Percentiles rank a stretch among this genome's conserved stretches.
Evolutionary conservation across 768 basidiomycete species (phyloP).

Genomic region (Filobasidium floriforme): DNA sequence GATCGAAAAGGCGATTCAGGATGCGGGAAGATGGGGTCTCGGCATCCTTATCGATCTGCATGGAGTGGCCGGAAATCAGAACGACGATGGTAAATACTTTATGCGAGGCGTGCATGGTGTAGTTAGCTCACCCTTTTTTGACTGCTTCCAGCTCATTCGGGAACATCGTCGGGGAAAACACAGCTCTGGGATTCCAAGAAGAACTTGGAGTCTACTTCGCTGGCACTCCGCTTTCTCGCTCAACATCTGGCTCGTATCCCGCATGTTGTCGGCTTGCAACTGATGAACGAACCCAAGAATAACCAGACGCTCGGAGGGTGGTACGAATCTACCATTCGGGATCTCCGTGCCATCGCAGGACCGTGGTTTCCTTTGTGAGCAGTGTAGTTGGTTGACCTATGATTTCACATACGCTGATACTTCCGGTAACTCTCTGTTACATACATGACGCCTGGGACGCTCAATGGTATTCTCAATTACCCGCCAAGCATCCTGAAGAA

Average conservation of each 20-base stretch:
- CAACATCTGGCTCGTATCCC: slow-evolving; percentile 45
- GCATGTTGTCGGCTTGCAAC: slow-evolving; percentile 55
- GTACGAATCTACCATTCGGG: slow-evolving; percentile 57
- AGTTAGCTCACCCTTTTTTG: neutral
- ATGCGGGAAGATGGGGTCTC: slow-evolving; percentile 62
- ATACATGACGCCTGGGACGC: slow-evolving; percentile 70
- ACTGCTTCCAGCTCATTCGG: slow-evolving; percentile 45
- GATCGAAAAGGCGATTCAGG: slow-evolving; percentile 53
- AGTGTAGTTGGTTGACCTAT: neutral
- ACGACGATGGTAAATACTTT: slow-evolving; percentile 33
- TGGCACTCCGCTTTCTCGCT: slow-evolving; percentile 43
- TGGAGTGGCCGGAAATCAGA: slow-evolving; percentile 63
- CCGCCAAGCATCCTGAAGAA: slow-evolving; percentile 40
- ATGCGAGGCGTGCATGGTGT: too few species aligned
- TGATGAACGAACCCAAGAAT: slow-evolving; percentile 57
- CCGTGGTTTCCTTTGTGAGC: slow-evolving; percentile 53
- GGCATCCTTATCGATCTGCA: slow-evolving; percentile 80
- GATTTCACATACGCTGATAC: neutral
- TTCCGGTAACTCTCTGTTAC: slow-evolving; percentile 43
- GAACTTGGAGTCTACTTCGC: slow-evolving; percentile 40
- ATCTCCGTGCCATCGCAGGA: slow-evolving; percentile 51
- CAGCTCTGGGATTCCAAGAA: slow-evolving; percentile 33
- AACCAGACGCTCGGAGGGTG: slow-evolving; percentile 53
- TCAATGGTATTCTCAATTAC: slow-evolving; percentile 52
- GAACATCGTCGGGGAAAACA: slow-evolving; percentile 48